Percentiles rank a stretch among this genome's conserved stretches.
phyloP scores from a whole-genome alignment of 148 eudicot species.

The Cornus suecica region DNA sequence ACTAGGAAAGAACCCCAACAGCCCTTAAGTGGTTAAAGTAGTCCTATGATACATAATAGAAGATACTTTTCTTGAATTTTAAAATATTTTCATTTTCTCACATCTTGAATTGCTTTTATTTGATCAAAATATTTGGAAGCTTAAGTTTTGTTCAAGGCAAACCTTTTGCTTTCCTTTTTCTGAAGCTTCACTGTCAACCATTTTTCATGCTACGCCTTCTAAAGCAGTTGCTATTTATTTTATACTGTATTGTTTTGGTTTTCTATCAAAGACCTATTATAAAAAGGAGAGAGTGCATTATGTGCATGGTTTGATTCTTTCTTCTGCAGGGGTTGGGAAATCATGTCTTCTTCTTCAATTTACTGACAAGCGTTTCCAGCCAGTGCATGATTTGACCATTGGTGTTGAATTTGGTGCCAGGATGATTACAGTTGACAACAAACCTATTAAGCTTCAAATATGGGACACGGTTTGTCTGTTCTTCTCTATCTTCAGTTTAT shows the following conservation, averaged over 20 bases:
- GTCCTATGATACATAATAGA: no score
- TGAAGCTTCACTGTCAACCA: neutral
- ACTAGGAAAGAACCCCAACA: no score
- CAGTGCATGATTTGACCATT: constrained; percentile 58
- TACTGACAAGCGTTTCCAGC: constrained; percentile 56
- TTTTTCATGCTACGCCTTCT: neutral
- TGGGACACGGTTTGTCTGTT: constrained; percentile 50
- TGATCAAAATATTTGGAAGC: neutral
- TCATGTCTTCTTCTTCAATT: constrained; percentile 61
- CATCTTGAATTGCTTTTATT: neutral
- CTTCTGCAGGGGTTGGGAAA: constrained; percentile 48
- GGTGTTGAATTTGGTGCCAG: constrained; percentile 59
- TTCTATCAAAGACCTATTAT: neutral
- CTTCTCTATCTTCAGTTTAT: neutral
- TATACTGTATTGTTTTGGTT: neutral
- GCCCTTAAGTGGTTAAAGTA: no score
- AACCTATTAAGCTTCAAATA: constrained; percentile 54
- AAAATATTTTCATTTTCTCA: no score
- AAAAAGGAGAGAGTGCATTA: neutral
- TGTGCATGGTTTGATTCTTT: neutral
- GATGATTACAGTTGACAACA: constrained; percentile 52
- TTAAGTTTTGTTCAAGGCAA: neutral
- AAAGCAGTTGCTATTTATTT: neutral
- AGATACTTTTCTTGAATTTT: no score
- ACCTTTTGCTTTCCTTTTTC: neutral